Base-by-base conservation (phyloP, 306 rosid species). In the Acacia crassicarpa region DNA sequence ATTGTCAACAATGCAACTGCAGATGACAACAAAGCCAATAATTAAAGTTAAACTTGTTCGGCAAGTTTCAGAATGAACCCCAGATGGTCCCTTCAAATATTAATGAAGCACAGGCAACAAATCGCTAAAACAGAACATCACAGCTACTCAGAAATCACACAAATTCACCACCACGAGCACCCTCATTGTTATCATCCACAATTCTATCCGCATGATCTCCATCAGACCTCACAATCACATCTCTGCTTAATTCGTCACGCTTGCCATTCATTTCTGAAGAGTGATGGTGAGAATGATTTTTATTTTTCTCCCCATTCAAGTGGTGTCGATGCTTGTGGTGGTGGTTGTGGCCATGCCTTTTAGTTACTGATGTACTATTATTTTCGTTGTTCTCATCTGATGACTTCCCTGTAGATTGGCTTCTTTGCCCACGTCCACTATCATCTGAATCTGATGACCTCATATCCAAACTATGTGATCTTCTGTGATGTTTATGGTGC, bases 321-420 rank as follows among this genome's bases (percentile, higher is more conserved):
- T 61, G 82, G 74, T 74, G 86, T 66, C n/a, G 68, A 66, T 46
- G 76, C n/a, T 46, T 72, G 61, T 25, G 90, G 58, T 76, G 87
- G 78, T 67, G 87, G 5, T 80, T 87, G 35, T 72, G 89, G 54
- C 83, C 82, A 78, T 76, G 38, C 79, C 65, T 85, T 81, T 82
- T 89, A 66, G 81, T 90, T 66, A 72, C 49, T 19, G 78, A 72
- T 78, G 65, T 80, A 78, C 71, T 83, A 48, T 82, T 86, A 25
- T 89, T 89, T 45, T 89, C 90, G 40, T 66, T 81, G 75, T 77
- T 80, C 75, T 85, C 94, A 73, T 92, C 95, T 20, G 90, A 88
- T 4, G 89, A 87, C 83, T 82, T 90, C 45, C 82, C 89, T 11
- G 78, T 15, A 35, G 91, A 88, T 82, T 77, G 86, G 85, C 89